Percentiles rank a stretch among this genome's conserved stretches.
Evolutionary conservation across 805 yeast genomes (phyloP).

Genomic region (Candida fluviatilis): DNA sequence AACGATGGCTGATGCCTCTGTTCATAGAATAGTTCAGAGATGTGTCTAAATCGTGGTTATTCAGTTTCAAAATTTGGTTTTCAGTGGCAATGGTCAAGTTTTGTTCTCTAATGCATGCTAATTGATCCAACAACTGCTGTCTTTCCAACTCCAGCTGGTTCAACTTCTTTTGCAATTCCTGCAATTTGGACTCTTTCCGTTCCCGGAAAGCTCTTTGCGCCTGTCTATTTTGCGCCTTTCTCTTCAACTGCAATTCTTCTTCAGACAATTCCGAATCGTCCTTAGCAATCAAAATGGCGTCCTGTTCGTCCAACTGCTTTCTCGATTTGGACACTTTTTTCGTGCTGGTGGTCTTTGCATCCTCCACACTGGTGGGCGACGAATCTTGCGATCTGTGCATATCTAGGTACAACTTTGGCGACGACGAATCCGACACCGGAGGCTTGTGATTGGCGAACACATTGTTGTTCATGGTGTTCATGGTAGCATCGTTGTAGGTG

Average conservation of each 20-base stretch:
- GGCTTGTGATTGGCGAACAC: neutral
- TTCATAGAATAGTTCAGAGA: neutral
- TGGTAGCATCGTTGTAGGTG: conserved; percentile 1
- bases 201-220: conserved; percentile 87
- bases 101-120: conserved; percentile 49
- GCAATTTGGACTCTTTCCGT: conserved; percentile 68
- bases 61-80: conserved; percentile 47
- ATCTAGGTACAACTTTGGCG: neutral
- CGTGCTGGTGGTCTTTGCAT: neutral
- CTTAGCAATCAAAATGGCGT: conserved; percentile 29
- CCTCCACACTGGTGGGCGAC: conserved; percentile 2
- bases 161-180: conserved; percentile 61
- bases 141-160: conserved; percentile 54
- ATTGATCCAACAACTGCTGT: conserved; percentile 40
- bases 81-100: conserved; percentile 58
- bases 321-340: conserved; percentile 13
- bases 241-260: conserved; percentile 46
- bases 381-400: neutral
- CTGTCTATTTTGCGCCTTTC: conserved; percentile 78
- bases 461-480: conserved; percentile 8
- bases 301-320: conserved; percentile 31
- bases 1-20: neutral
- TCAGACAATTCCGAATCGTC: conserved; percentile 38
- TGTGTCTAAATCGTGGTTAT: conserved; percentile 2
- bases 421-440: neutral